phyloP scores from a whole-genome alignment of 1,284 basidiomycete species.

The Stygiomarasmius scandens region DNA sequence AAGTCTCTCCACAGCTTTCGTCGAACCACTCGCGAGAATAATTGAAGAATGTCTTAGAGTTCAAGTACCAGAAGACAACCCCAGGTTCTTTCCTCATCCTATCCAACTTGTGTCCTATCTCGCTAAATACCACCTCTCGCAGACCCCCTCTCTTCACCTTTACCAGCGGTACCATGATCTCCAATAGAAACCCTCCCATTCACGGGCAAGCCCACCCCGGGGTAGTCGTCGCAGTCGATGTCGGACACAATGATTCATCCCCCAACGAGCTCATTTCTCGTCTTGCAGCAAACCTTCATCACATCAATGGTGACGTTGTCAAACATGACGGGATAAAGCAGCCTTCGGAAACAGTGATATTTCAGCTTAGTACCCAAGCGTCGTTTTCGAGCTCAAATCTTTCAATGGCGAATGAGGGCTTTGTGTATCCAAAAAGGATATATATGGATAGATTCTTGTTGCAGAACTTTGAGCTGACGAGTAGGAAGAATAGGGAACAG shows the following conservation, averaged over 20 bases:
- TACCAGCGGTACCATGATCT: conserved; percentile 27
- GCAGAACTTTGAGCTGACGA: conserved; percentile 54
- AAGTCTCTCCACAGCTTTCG: conserved; percentile 29
- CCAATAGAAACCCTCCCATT: background rate
- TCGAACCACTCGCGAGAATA: conserved; percentile 27
- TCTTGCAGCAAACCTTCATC: conserved; percentile 51
- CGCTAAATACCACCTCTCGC: conserved; percentile 1
- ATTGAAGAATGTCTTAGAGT: conserved; percentile 36
- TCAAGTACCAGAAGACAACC: conserved; percentile 29
- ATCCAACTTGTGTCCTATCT: background rate
- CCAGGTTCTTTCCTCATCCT: conserved; percentile 25
- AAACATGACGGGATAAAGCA: conserved; percentile 58
- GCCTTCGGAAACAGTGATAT: conserved; percentile 63
- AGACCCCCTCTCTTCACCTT: conserved; percentile 37
- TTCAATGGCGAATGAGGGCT: conserved; percentile 38
- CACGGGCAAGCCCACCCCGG: background rate
- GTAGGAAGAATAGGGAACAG: conserved; percentile 47
- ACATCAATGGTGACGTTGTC: conserved; percentile 29
- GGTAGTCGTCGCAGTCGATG: conserved; percentile 38
- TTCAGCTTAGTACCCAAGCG: conserved; percentile 45
- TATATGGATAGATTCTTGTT: conserved; percentile 73
- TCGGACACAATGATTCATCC: conserved; percentile 28
- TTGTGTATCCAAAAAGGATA: conserved; percentile 63
- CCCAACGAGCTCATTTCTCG: conserved; percentile 62
- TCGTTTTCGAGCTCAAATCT: conserved; percentile 1